Evolutionary conservation across 768 basidiomycete genomes (phyloP), one percentile per base, ranked within the genome.

Genomic region (Lentinus tigrinus): DNA sequence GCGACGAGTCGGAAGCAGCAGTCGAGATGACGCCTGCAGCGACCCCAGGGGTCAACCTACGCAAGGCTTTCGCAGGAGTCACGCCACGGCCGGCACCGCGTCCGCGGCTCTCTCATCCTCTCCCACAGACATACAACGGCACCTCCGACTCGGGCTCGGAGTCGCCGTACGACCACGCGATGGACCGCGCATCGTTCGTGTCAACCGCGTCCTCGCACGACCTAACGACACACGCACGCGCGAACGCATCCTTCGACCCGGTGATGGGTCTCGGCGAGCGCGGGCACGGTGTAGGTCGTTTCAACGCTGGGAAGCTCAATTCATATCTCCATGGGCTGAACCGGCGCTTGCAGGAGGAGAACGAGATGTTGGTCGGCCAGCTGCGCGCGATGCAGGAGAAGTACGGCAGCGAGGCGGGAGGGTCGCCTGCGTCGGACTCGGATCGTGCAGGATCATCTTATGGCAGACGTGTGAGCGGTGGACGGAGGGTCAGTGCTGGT

Each of bases 181-280:
- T 71, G 10, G 87, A 87, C 58, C 77, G 81, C 39, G 82, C 78
- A 0, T 93, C 92, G 1, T 85, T 89, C 70, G 77, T 91, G 47
- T 93, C 92, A 3, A 92, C 89, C 1, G 83, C 89, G 1, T 93
- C 92, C 1, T 94, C 94, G 23, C 90, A 95, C 62, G 93, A 96
- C 69, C 77, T 96, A 40, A 92, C 91, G 2, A 85, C 87, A 5
- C 86, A 91, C 67, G 72, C 76, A 52, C 83, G 91, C 9, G 88
- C 84, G 55, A 95, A 96, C 67, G 91, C 91, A 13, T 94, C 92
- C 8, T 93, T 95, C 60, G 94, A 95, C 66, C 90, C 90, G 24
- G 83, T 85, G 1, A 84, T 91, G 68, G 90, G 89, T 14, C 84
- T 88, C 47, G 88, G 85, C 9, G 79, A 81, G 6, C 81, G 81